phyloP scores from a whole-genome alignment of 345 rosid species.

The Eucalyptus victrix region DNA sequence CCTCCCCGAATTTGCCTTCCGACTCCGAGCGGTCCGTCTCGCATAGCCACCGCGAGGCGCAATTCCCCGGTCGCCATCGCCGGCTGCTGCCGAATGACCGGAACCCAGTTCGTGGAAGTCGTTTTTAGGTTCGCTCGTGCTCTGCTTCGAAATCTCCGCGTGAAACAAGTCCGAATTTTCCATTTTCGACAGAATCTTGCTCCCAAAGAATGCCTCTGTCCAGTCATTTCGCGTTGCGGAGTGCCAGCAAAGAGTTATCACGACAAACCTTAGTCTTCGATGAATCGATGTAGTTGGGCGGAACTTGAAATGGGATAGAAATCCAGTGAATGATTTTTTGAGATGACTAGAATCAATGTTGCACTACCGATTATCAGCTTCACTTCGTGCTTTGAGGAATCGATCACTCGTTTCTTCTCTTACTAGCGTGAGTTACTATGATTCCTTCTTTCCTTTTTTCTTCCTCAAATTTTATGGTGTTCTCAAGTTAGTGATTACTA shows the following conservation, averaged over 20 bases:
- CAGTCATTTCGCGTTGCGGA: background rate
- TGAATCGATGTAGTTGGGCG: no score
- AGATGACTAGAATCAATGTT: no score
- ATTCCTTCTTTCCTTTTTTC: no score
- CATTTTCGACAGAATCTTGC: background rate
- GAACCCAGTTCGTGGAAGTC: conserved; percentile 31
- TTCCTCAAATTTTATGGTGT: no score
- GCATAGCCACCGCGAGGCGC: conserved; percentile 31
- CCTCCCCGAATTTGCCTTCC: background rate
- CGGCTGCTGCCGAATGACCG: conserved; percentile 31
- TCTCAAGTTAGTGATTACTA: no score
- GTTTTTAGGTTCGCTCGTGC: conserved; percentile 35
- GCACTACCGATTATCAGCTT: no score
- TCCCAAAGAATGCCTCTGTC: background rate
- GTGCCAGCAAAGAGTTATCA: background rate
- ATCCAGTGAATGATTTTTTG: no score
- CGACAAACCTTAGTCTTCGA: background rate
- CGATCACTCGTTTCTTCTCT: no score
- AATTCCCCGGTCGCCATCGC: conserved; percentile 15
- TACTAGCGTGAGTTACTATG: no score
- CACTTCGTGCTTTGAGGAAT: no score
- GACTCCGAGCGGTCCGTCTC: background rate
- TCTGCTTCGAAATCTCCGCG: conserved; percentile 34
- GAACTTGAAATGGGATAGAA: no score
- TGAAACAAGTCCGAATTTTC: background rate